Evolutionary conservation across 495 filamentous ascomycete genomes (phyloP).

Genomic region (Penicillium roqueforti): DNA sequence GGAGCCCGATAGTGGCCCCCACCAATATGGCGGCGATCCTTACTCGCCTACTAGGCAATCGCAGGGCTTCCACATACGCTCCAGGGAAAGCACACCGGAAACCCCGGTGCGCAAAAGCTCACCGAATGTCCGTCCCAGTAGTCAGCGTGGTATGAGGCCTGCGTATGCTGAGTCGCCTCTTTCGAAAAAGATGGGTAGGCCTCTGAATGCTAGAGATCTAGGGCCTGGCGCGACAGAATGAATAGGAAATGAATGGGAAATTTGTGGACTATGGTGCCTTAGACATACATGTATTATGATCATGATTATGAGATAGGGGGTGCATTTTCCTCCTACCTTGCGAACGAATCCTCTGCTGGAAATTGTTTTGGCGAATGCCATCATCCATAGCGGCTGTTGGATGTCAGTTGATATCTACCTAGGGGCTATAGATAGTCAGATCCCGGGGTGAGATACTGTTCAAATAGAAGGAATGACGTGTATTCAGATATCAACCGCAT

Average conservation of each 20-base stretch:
- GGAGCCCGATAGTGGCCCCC: constrained; percentile 26
- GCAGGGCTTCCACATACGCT: constrained; percentile 33
- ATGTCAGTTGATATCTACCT: not conserved
- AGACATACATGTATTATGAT: constrained; percentile 16
- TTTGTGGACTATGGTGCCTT: not conserved
- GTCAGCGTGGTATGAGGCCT: constrained; percentile 26
- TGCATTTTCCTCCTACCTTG: not conserved
- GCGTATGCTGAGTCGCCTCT: constrained; percentile 31
- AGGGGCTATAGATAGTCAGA: not conserved
- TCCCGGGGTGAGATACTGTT: not conserved
- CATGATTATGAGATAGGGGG: not conserved
- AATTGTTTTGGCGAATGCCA: not conserved
- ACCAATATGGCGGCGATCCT: constrained; percentile 25
- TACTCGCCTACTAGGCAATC: constrained; percentile 31
- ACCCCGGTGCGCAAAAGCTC: constrained; percentile 27
- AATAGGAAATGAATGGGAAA: constrained; percentile 7
- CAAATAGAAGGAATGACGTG: constrained; percentile 14
- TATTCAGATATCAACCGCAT: constrained; percentile 9
- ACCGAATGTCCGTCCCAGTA: constrained; percentile 19
- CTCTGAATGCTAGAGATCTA: constrained; percentile 9
- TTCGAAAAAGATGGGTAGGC: constrained; percentile 20
- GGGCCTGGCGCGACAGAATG: constrained; percentile 15
- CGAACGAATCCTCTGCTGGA: not conserved
- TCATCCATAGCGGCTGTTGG: not conserved
- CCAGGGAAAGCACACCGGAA: constrained; percentile 40